phyloP scores from a whole-genome alignment of 345 rosid species.

The Anastatica hierochuntica region DNA sequence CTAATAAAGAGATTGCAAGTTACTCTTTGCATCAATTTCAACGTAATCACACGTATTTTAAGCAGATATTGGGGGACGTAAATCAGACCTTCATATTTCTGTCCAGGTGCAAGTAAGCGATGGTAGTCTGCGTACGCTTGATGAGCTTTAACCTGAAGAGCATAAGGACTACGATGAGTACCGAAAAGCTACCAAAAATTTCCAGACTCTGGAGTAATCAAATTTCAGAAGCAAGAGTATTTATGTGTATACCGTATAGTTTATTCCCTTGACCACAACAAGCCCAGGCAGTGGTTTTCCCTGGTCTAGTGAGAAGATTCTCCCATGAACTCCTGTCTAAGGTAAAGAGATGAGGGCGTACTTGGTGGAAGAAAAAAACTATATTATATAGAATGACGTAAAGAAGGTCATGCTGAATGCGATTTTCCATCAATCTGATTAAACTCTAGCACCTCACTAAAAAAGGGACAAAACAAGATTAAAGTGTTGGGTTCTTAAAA shows the following conservation, averaged over 20 bases:
- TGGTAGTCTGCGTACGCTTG: conserved; percentile 60
- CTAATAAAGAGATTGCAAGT: neutral
- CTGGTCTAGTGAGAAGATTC: conserved; percentile 64
- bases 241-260: conserved; percentile 45
- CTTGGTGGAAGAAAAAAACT: neutral
- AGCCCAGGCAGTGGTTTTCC: conserved; percentile 74
- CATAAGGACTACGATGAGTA: conserved; percentile 1
- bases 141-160: conserved; percentile 58
- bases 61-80: neutral
- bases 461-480: neutral
- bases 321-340: conserved; percentile 88
- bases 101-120: conserved; percentile 59
- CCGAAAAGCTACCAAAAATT: neutral
- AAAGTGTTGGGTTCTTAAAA: neutral
- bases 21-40: neutral
- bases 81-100: conserved; percentile 66
- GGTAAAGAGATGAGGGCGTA: conserved; percentile 2
- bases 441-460: neutral
- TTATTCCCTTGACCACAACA: conserved; percentile 57
- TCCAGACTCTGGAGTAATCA: neutral
- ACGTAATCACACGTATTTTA: neutral
- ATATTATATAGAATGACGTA: neutral
- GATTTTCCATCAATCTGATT: neutral
- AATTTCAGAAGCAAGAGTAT: neutral
- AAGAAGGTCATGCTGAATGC: neutral